These are phyloP conservation scores for Beauveria sp. DNA, from an alignment of 2,329 filamentous ascomycete species.

Conservation along the genomic window DNA sequence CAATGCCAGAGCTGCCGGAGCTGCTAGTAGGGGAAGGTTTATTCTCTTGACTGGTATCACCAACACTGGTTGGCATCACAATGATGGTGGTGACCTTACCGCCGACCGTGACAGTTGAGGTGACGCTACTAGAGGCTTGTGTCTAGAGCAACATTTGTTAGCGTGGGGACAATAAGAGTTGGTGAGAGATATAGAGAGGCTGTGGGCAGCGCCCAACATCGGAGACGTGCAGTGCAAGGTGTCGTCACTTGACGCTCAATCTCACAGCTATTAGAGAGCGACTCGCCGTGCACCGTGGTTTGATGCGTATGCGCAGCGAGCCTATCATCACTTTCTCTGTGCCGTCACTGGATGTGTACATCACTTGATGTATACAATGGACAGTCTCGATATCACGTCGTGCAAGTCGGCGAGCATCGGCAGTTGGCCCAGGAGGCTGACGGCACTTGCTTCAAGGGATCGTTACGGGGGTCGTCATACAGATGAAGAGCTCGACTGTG, in stretches of 20 bases:
- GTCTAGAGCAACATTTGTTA: not conserved
- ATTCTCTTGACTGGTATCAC: conserved; percentile 16
- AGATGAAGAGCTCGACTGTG: conserved; percentile 26
- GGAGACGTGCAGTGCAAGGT: no score
- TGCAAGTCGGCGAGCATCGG: not conserved
- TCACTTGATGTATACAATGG: not conserved
- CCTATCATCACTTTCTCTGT: not conserved
- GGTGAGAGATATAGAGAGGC: not conserved
- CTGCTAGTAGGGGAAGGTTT: conserved; percentile 14
- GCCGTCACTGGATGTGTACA: not conserved
- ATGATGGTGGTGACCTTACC: conserved; percentile 49
- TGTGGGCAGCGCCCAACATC: not conserved
- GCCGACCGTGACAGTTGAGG: conserved; percentile 48
- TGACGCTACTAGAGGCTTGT: conserved; percentile 2
- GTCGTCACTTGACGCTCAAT: not conserved
- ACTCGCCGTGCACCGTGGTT: not conserved
- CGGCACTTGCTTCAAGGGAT: not conserved
- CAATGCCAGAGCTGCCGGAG: conserved; percentile 22
- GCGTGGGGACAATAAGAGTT: not conserved
- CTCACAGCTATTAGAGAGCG: not conserved
- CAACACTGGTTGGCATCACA: conserved; percentile 34
- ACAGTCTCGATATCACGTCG: not conserved
- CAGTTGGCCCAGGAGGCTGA: not conserved
- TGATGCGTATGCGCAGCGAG: not conserved
- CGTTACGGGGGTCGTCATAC: not conserved